A percentile compares a stretch with the other conserved stretches of the same genome.
Conservation (phyloP, 768 basidiomycete species). For the Auriscalpium orientale region DNA sequence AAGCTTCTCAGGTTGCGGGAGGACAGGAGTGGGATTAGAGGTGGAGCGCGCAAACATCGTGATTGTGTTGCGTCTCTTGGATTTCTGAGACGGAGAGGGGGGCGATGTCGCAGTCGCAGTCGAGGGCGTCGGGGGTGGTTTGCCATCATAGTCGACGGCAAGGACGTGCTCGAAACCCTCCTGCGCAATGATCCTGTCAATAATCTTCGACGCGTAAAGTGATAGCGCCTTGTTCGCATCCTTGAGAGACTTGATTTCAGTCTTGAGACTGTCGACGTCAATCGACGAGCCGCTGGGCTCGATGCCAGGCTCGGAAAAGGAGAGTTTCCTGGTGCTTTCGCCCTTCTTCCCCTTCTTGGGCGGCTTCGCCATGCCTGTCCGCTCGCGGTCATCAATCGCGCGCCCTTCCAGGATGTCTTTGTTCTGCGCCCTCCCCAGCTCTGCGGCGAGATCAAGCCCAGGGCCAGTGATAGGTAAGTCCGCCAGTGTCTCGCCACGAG, state of each 20-base stretch:
- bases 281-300: conserved; percentile 38
- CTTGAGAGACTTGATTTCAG: conserved; percentile 86
- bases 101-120: conserved; percentile 27
- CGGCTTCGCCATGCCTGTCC: conserved; percentile 28
- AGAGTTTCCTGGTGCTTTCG: conserved; percentile 25
- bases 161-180: conserved; percentile 97
- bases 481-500: conserved; percentile 75
- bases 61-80: conserved; percentile 48
- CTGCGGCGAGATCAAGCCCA: conserved; percentile 84
- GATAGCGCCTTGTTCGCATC: conserved; percentile 96
- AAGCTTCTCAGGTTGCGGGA: conserved; percentile 25
- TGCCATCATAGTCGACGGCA: conserved; percentile 81
- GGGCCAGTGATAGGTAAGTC: conserved; percentile 84
- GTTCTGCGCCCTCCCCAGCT: conserved; percentile 86
- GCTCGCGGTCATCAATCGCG: conserved; percentile 43
- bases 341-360: conserved; percentile 36
- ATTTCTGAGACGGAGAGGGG: conserved; percentile 29
- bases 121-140: conserved; percentile 39
- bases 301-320: conserved; percentile 30
- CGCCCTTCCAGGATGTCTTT: conserved; percentile 67
- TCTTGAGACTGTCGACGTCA: conserved; percentile 69
- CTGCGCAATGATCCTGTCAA: conserved; percentile 92
- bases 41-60: conserved; percentile 36
- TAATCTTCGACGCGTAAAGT: conserved; percentile 94
- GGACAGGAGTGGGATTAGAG: conserved; percentile 23